Evolutionary conservation across 352 stramenopile species (phyloP).

Genomic region (Globisporangium ultimum): DNA sequence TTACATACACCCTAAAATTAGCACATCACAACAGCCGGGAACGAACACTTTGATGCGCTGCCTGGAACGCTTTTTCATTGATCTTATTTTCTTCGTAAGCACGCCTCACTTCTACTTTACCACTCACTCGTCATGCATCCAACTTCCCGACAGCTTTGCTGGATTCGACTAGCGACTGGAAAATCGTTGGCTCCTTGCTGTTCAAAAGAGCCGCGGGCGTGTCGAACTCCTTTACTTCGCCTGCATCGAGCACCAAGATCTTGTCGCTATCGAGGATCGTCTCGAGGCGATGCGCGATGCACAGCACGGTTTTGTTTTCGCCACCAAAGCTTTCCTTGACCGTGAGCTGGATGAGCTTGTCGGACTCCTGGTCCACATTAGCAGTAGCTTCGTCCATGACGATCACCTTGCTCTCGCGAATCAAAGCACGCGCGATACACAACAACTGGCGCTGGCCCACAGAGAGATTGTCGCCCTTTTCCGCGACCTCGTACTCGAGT

Average conservation of each 20-base stretch:
- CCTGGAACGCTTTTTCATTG: neutral
- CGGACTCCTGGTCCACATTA: slow-evolving; percentile 84
- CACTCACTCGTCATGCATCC: neutral
- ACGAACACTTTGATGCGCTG: no score
- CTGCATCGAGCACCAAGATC: slow-evolving; percentile 85
- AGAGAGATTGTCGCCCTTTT: slow-evolving; percentile 1
- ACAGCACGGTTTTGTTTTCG: slow-evolving; percentile 82
- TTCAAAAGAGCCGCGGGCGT: slow-evolving; percentile 54
- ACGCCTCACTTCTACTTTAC: neutral
- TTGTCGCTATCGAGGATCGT: slow-evolving; percentile 90
- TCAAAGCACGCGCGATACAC: slow-evolving; percentile 92
- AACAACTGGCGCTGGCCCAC: slow-evolving; percentile 26
- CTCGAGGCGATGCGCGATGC: slow-evolving; percentile 91
- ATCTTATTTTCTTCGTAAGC: no score
- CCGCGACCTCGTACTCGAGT: neutral
- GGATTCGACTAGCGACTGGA: slow-evolving; percentile 33
- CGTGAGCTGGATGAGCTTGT: slow-evolving; percentile 76
- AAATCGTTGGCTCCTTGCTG: slow-evolving; percentile 35
- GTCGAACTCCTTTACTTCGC: slow-evolving; percentile 82
- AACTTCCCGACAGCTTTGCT: slow-evolving; percentile 13
- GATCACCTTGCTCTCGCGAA: slow-evolving; percentile 84
- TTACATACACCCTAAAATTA: no score
- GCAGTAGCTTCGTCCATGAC: slow-evolving; percentile 95
- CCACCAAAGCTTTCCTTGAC: slow-evolving; percentile 57
- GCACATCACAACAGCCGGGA: no score